A percentile compares a stretch with the other conserved stretches of the same genome.
Evolutionary conservation across 371 early-diverging fungal species (phyloP).

Genomic region (Capillidium heterosporum): DNA sequence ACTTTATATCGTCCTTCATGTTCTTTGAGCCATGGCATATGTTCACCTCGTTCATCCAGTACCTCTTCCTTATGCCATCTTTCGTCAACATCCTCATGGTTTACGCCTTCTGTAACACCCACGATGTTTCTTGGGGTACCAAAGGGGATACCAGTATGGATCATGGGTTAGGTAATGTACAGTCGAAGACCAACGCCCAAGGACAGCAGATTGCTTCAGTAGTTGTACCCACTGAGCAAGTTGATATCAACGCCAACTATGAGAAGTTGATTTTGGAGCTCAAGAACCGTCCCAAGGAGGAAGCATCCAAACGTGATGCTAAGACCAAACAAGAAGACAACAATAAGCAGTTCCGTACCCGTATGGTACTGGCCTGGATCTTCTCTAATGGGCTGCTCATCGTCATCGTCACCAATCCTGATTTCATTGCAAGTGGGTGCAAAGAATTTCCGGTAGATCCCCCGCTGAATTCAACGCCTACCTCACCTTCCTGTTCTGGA

Average conservation of each 20-base stretch:
- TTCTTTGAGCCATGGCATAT: conserved; percentile 91
- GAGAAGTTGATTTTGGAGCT: conserved; percentile 37
- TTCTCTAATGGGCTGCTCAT: conserved; percentile 56
- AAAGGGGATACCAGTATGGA: conserved; percentile 50
- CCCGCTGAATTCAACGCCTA: conserved; percentile 12
- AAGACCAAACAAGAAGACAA: conserved; percentile 68
- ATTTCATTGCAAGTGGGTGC: conserved; percentile 5
- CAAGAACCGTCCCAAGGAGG: conserved; percentile 13
- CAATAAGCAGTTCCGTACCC: conserved; percentile 68
- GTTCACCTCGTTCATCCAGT: conserved; percentile 73
- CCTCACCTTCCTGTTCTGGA: conserved; percentile 57
- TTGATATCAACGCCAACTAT: conserved; percentile 35
- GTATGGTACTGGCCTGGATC: conserved; percentile 68
- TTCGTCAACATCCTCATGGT: conserved; percentile 77
- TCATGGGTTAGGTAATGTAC: conserved; percentile 11
- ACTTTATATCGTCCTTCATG: conserved; percentile 45
- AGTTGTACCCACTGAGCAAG: conserved; percentile 17
- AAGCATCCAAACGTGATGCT: conserved; percentile 40
- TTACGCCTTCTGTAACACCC: conserved; percentile 83
- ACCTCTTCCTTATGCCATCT: conserved; percentile 61
- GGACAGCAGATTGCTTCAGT: conserved; percentile 16
- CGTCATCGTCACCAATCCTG: conserved; percentile 23
- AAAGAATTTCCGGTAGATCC: conserved; percentile 3
- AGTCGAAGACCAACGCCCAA: conserved; percentile 10
- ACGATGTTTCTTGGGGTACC: conserved; percentile 90